Conservation (phyloP, 1,284 basidiomycete genomes). For the Apiotrichum laibachii region DNA sequence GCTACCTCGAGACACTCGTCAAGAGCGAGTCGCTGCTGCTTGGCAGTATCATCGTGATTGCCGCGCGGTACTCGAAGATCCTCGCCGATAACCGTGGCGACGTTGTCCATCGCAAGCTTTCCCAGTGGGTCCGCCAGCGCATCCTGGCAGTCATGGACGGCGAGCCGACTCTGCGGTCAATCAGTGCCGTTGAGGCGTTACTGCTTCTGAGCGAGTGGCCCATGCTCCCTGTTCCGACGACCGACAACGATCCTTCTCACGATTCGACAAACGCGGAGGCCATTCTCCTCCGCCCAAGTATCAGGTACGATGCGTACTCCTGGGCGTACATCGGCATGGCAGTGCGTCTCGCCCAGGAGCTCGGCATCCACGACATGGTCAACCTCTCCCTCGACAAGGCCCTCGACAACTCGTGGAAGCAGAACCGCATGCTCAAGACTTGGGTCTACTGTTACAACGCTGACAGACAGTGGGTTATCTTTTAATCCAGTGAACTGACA, state of each 20-base stretch:
- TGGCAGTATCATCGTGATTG: constrained; percentile 15
- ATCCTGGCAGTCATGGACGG: constrained; percentile 14
- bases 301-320: constrained; percentile 16
- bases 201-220: constrained; percentile 20
- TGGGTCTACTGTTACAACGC: constrained; percentile 23
- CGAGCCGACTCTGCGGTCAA: constrained; percentile 7
- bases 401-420: constrained; percentile 7
- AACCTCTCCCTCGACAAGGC: neutral
- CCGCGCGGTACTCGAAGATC: constrained; percentile 12
- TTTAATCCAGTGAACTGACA: neutral
- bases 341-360: constrained; percentile 17
- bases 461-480: constrained; percentile 4
- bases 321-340: constrained; percentile 17
- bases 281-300: constrained; percentile 8
- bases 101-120: constrained; percentile 5
- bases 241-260: neutral
- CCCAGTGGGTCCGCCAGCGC: constrained; percentile 13
- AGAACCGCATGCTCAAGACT: constrained; percentile 15
- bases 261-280: constrained; percentile 7
- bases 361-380: constrained; percentile 17
- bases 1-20: constrained; percentile 14
- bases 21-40: constrained; percentile 13
- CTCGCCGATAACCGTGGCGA: constrained; percentile 5
- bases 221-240: constrained; percentile 8
- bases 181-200: constrained; percentile 18